Percentiles rank a stretch among this genome's conserved stretches.
These are phyloP conservation scores for Bathelium albidoporum DNA, from an alignment of 495 filamentous ascomycete genomes.

Conservation along the genomic window DNA sequence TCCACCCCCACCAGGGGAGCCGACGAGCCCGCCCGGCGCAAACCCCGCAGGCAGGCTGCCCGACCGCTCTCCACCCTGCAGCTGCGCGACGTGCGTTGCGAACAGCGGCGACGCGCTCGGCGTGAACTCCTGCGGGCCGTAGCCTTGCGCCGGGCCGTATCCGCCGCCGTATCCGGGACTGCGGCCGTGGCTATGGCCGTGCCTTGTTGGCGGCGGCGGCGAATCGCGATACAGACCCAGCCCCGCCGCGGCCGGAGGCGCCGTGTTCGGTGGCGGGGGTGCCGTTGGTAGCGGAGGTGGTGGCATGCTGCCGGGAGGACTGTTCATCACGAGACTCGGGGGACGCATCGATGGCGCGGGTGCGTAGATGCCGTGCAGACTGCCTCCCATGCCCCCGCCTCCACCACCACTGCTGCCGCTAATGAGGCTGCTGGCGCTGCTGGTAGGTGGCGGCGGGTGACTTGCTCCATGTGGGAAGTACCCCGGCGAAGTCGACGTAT, in stretches of 20 bases:
- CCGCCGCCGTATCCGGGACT: neutral
- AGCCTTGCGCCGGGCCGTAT: constrained; percentile 1
- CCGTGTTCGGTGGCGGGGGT: constrained; percentile 9
- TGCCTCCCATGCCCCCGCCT: too few species aligned
- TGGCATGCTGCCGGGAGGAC: constrained; percentile 20
- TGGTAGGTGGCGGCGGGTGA: neutral
- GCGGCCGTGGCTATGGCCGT: neutral
- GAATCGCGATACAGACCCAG: too few species aligned
- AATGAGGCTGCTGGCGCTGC: neutral
- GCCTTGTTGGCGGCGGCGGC: neutral
- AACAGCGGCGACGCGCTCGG: constrained; percentile 28
- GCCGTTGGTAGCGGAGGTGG: constrained; percentile 25
- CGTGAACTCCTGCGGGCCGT: constrained; percentile 16
- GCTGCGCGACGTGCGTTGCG: constrained; percentile 27
- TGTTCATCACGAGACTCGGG: too few species aligned
- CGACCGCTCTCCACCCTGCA: constrained; percentile 6
- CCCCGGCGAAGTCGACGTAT: neutral
- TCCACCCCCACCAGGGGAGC: neutral
- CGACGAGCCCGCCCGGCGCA: neutral
- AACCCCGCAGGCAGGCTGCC: constrained; percentile 3
- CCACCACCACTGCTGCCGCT: neutral
- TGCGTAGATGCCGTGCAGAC: too few species aligned
- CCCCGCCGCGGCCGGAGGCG: constrained; percentile 2
- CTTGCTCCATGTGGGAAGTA: neutral
- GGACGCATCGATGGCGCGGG: too few species aligned